Base-by-base conservation (phyloP, 2,329 filamentous ascomycete genomes). In the Colletotrichum neosansevieriae region DNA sequence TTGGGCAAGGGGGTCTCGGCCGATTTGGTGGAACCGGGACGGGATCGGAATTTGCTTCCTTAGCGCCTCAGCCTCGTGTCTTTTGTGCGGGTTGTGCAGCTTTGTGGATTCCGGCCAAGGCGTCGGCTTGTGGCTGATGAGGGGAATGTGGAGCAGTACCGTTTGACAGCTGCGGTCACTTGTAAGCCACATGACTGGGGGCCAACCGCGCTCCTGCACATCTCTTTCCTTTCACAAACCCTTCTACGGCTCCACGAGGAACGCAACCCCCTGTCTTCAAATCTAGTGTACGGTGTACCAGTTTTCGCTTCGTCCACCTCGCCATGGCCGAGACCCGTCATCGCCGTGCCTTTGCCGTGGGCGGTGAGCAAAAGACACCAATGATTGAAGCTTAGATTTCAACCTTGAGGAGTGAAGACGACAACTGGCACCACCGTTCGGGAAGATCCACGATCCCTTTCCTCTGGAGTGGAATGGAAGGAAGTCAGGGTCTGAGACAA, bases 21-120 rank as follows among this genome's bases (percentile, higher is more conserved):
- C 61, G 60, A 66, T 68, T 68, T 54, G 66, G 40, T 51, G 54
- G 61, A 60, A 57, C 47, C 42, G 54, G 54, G 60, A 62, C 66
- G 61, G 66, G 49, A 60, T 68, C 66, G 66, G 54, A 66, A 60
- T 50, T 56, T 68, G 56, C 34, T 59, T 59, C 65, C 54, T 68
- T 45, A 38, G 66, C 61, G 54, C 19, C 65, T 54, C n/a, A 68
- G 61, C 61, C 65, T 68, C 61, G 54, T 59, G 61, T 68, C 54
- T 36, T 49, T 65, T 64, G 61, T 68, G 61, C 56, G 51, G 58
- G 11, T 58, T 63, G 59, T 67, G 59, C 59, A 67, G 24, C 11
- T 19, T 0, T 1, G 64, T 67, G 60, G 64, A 50, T 51, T 51
- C 38, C 32, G 0, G 34, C 6, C 24, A 4, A 5, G 24, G 54